Percentiles rank a stretch among this genome's conserved stretches.
phyloP scores from a whole-genome alignment of 257 asterid species.

The Plantago ovata region DNA sequence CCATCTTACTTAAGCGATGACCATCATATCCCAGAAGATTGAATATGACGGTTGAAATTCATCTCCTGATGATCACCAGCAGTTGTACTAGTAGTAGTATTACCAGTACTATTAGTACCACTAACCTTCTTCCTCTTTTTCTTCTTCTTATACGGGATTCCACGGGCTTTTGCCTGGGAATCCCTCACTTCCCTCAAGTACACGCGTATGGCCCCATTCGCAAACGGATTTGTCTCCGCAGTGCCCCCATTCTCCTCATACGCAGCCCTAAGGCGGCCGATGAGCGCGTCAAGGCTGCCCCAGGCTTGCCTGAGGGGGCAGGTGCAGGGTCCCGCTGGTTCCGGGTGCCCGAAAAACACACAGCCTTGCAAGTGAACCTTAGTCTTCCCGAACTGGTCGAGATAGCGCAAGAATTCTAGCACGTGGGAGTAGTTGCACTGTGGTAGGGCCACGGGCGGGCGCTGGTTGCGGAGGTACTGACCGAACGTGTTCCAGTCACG shows the following conservation, averaged over 20 bases:
- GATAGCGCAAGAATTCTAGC: conserved; percentile 61
- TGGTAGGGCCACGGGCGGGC: conserved; percentile 62
- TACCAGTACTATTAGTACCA: conserved; percentile 2
- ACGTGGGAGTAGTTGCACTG: conserved; percentile 78
- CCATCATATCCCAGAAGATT: conserved; percentile 24
- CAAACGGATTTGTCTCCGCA: conserved; percentile 78
- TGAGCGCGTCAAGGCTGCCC: conserved; percentile 87
- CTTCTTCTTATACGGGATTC: conserved; percentile 82
- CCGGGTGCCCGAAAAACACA: conserved; percentile 65
- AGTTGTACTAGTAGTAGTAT: background rate
- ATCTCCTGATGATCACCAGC: conserved; percentile 17
- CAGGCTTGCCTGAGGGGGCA: conserved; percentile 84
- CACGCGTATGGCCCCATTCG: conserved; percentile 65
- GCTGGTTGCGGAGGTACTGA: conserved; percentile 71
- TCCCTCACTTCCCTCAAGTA: conserved; percentile 69
- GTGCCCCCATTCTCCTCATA: conserved; percentile 82
- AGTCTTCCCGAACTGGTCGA: conserved; percentile 89
- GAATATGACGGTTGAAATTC: conserved; percentile 33
- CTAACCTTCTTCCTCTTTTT: conserved; percentile 54
- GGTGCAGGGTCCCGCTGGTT: conserved; percentile 69
- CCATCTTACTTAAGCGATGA: conserved; percentile 23
- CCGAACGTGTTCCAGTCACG: conserved; percentile 96
- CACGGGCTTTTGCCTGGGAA: conserved; percentile 79
- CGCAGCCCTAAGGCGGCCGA: conserved; percentile 82
- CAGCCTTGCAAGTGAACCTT: conserved; percentile 80